Evolutionary conservation across 352 stramenopile genomes (phyloP).

Genomic region (Phytophthora citrophthora): DNA sequence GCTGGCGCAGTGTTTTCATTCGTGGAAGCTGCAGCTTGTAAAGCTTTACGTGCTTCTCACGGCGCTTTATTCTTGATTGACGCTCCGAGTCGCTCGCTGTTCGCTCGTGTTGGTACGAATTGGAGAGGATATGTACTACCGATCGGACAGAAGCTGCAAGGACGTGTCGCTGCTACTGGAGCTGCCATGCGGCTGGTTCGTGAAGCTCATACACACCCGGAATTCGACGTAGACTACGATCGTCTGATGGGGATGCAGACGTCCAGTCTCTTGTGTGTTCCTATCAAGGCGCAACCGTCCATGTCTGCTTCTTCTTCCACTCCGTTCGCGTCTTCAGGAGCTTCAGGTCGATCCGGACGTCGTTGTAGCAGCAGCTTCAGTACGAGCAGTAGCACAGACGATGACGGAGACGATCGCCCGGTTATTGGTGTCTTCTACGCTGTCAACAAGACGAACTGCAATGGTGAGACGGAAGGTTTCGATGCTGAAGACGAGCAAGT

Average conservation of each 20-base stretch:
- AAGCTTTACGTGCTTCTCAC: conserved; percentile 41
- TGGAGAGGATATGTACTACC: conserved; percentile 78
- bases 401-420: conserved; percentile 43
- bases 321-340: conserved; percentile 20
- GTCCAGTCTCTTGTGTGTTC: conserved; percentile 73
- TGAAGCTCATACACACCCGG: conserved; percentile 59
- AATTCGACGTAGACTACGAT: conserved; percentile 81
- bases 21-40: conserved; percentile 35
- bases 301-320: conserved; percentile 24
- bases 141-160: conserved; percentile 71
- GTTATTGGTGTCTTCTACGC: conserved; percentile 85
- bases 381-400: conserved; percentile 64
- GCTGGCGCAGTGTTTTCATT: conserved; percentile 39
- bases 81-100: conserved; percentile 68
- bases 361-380: conserved; percentile 49
- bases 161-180: conserved; percentile 67
- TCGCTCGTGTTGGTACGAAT: conserved; percentile 66
- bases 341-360: conserved; percentile 25
- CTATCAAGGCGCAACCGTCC: conserved; percentile 60
- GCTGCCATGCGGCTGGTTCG: conserved; percentile 59
- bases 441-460: conserved; percentile 69
- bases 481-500: conserved; percentile 72
- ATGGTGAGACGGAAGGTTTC: conserved; percentile 48
- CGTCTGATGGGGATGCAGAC: conserved; percentile 61
- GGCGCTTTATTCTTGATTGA: conserved; percentile 84